Evolutionary conservation across 169 alveolate species (phyloP).

Genomic region (Plasmodium knowlesi): DNA sequence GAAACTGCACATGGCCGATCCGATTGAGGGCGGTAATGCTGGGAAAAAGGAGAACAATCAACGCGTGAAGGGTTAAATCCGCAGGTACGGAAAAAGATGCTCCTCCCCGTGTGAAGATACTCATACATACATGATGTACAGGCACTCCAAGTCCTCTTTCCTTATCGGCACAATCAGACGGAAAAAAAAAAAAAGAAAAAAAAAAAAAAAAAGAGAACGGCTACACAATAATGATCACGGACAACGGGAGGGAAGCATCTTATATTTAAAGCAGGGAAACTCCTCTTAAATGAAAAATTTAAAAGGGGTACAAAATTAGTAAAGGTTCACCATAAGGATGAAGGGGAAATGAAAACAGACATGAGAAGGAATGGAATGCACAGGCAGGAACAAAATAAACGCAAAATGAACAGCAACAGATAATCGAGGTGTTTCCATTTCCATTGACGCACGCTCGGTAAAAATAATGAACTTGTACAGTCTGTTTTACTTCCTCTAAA

Average conservation of each 20-base stretch:
- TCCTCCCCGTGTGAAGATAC: not conserved
- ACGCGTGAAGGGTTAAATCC: not conserved
- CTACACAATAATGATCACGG: not conserved
- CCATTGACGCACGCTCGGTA: not conserved
- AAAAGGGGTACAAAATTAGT: not conserved
- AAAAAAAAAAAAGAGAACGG: not conserved
- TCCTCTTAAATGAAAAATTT: slow-evolving; percentile 7
- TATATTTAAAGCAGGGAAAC: slow-evolving; percentile 28
- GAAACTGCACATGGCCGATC: not conserved
- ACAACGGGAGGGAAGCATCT: not conserved
- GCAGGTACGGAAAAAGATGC: not conserved
- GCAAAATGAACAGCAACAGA: not conserved
- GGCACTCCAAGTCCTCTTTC: not conserved
- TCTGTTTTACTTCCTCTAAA: not conserved
- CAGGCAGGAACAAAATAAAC: not conserved
- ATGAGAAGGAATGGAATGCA: not conserved
- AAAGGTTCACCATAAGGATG: not conserved
- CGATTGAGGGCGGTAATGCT: not conserved
- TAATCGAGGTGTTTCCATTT: not conserved
- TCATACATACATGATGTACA: not conserved
- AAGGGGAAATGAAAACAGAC: not conserved
- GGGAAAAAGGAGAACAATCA: not conserved
- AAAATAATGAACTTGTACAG: too few species aligned
- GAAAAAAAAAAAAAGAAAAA: not conserved
- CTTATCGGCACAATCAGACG: not conserved